Evolutionary conservation across 2,329 filamentous ascomycete species (phyloP).

Genomic region (Penicillium brasilianum): DNA sequence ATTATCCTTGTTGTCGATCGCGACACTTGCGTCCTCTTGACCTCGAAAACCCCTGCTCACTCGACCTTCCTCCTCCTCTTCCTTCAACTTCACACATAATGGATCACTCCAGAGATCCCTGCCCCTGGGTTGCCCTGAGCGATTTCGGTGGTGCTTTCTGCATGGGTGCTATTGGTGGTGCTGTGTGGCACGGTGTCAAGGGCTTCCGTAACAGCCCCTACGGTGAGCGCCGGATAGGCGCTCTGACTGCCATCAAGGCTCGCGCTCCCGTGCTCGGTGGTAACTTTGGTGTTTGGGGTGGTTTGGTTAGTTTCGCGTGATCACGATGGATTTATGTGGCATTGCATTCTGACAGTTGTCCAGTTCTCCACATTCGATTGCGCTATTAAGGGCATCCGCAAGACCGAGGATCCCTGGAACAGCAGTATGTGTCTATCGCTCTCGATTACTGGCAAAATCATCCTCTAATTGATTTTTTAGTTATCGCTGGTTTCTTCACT

Average conservation of each 20-base stretch:
- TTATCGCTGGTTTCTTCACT: conserved; percentile 96
- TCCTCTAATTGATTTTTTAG: conserved; percentile 35
- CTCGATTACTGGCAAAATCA: not conserved
- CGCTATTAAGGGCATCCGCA: conserved; percentile 87
- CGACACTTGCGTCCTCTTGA: not conserved
- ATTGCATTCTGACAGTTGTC: not conserved
- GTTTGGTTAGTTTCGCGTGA: conserved; percentile 70
- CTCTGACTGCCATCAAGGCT: conserved; percentile 96
- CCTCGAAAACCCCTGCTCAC: not conserved
- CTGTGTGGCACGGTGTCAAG: conserved; percentile 97
- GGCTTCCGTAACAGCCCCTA: conserved; percentile 88
- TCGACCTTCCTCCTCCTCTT: conserved; percentile 2
- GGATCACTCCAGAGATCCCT: conserved; percentile 97
- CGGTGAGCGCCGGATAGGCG: conserved; percentile 93
- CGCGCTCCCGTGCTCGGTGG: conserved; percentile 93
- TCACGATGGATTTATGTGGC: not conserved
- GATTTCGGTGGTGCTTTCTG: conserved; percentile 97
- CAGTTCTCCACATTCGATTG: conserved; percentile 78
- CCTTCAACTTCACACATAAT: conserved; percentile 52
- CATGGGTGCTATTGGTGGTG: conserved; percentile 86
- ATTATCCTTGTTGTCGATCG: conserved; percentile 4
- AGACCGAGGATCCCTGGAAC: conserved; percentile 99
- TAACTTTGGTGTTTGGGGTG: conserved; percentile 98
- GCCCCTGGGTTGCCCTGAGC: conserved; percentile 93
- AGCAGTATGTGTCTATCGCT: conserved; percentile 63